Conservation (phyloP, 129 eudicot genomes). For the Tagetes patula region DNA sequence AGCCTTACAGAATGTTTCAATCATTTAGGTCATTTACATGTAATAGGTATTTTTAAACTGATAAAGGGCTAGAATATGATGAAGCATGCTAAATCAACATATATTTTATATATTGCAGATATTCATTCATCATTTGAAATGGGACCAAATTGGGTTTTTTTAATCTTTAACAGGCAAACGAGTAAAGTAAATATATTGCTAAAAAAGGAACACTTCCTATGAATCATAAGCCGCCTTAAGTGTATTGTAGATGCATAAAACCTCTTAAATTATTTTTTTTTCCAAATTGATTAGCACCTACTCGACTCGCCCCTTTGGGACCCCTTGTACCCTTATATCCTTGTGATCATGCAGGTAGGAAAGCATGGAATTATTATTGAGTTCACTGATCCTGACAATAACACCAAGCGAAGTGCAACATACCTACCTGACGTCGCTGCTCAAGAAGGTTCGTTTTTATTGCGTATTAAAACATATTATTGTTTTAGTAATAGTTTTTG, state of each 20-base stretch:
- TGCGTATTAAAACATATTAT: neutral
- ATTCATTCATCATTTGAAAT: neutral
- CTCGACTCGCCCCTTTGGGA: neutral
- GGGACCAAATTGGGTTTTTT: neutral
- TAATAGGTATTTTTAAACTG: neutral
- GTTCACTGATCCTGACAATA: conserved; percentile 77
- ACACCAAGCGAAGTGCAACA: conserved; percentile 82
- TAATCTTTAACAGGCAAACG: neutral
- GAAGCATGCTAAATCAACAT: neutral
- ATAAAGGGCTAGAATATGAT: neutral
- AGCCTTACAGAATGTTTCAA: neutral
- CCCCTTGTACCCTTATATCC: neutral
- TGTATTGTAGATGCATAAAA: neutral
- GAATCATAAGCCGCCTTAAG: neutral
- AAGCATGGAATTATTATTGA: conserved; percentile 90
- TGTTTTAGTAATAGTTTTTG: neutral
- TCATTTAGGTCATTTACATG: neutral
- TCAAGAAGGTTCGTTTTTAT: conserved; percentile 66
- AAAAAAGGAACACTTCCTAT: neutral
- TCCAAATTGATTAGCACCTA: neutral
- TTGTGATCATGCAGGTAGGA: conserved; percentile 57
- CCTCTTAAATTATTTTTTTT: neutral
- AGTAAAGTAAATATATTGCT: neutral
- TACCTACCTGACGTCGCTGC: conserved; percentile 93
- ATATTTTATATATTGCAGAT: neutral